phyloP scores from a whole-genome alignment of 768 basidiomycete species.

The Lyophyllum semitale region DNA sequence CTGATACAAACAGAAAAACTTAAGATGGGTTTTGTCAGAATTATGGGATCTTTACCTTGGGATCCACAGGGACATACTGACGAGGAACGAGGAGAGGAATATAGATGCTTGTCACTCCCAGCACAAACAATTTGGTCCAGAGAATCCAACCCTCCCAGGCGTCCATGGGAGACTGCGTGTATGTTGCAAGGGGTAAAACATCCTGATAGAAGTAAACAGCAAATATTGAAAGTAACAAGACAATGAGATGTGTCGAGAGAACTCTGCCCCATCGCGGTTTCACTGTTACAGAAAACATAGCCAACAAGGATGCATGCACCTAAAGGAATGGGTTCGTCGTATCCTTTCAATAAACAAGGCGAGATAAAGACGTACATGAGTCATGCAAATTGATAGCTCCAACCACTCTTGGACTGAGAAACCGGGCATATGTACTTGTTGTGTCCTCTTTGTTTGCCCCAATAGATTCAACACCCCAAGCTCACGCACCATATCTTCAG shows the following conservation, averaged over 20 bases:
- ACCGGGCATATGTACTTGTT: constrained; percentile 11
- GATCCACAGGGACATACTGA: constrained; percentile 59
- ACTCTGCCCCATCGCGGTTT: constrained; percentile 37
- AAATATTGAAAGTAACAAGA: constrained; percentile 48
- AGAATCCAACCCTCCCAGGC: constrained; percentile 45
- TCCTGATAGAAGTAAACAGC: constrained; percentile 57
- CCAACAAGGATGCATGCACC: constrained; percentile 46
- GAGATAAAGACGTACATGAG: constrained; percentile 25
- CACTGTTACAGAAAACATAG: constrained; percentile 40
- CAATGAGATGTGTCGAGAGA: constrained; percentile 46
- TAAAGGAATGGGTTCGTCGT: constrained; percentile 19
- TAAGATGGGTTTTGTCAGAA: neutral
- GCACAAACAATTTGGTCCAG: constrained; percentile 54
- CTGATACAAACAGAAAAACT: constrained; percentile 22
- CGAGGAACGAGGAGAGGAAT: constrained; percentile 60
- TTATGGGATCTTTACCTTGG: constrained; percentile 28
- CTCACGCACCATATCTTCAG: constrained; percentile 21
- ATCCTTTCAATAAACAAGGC: neutral
- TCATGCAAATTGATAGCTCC: constrained; percentile 30
- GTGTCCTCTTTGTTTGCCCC: constrained; percentile 29
- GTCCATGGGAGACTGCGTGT: constrained; percentile 51
- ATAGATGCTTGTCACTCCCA: constrained; percentile 44
- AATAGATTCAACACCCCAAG: constrained; percentile 4
- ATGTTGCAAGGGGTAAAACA: constrained; percentile 61
- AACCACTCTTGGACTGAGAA: constrained; percentile 28